These are phyloP conservation scores for Boletus calvinii DNA, from an alignment of 1,284 basidiomycete genomes.

Conservation along the genomic window DNA sequence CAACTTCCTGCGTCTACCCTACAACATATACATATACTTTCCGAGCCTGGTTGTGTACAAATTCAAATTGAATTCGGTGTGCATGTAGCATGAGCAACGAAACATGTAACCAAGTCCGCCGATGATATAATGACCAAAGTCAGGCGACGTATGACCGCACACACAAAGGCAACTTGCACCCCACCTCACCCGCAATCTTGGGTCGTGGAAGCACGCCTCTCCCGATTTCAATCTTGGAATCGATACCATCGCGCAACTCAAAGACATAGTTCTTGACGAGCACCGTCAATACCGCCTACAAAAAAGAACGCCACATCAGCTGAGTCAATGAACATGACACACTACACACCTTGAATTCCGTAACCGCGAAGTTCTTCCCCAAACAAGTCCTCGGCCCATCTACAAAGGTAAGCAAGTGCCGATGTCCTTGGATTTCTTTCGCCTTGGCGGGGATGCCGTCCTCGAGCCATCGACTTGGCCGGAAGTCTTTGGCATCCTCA, in stretches of 20 bases:
- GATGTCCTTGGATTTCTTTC: slow-evolving; percentile 40
- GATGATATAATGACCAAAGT: neutral
- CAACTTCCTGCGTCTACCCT: no score
- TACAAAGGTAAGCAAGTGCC: slow-evolving; percentile 41
- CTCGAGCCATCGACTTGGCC: slow-evolving; percentile 40
- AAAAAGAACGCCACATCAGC: neutral
- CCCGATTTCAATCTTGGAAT: slow-evolving; percentile 19
- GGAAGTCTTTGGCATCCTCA: slow-evolving; percentile 36
- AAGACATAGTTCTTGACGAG: slow-evolving; percentile 24
- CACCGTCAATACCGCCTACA: slow-evolving; percentile 21
- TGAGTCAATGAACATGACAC: no score
- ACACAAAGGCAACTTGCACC: slow-evolving; percentile 21
- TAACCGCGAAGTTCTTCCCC: slow-evolving; percentile 41
- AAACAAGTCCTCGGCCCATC: slow-evolving; percentile 44
- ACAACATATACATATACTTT: no score
- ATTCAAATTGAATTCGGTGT: no score
- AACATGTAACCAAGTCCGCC: no score
- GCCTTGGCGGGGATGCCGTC: slow-evolving; percentile 25
- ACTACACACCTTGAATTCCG: slow-evolving; percentile 47
- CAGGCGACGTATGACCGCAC: slow-evolving; percentile 15
- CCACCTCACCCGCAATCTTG: slow-evolving; percentile 23
- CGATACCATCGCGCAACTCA: slow-evolving; percentile 19
- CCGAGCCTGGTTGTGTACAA: no score
- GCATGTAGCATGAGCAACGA: no score
- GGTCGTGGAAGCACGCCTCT: slow-evolving; percentile 22